A percentile compares a stretch with the other conserved stretches of the same genome.
phyloP scores from a whole-genome alignment of 1,284 basidiomycete genomes.

The Melampsora americana region DNA sequence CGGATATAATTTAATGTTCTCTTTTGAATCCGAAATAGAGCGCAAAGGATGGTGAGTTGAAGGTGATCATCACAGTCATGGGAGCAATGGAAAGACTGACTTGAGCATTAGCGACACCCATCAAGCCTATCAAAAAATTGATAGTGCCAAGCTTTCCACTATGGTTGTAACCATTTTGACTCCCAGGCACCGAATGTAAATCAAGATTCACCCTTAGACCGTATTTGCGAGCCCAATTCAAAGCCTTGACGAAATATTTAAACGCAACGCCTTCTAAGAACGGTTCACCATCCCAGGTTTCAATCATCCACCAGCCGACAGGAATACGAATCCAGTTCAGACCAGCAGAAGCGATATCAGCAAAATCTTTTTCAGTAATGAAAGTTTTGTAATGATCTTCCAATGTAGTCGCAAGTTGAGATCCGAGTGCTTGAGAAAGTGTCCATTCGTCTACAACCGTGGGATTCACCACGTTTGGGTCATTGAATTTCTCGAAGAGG shows the following conservation, averaged over 20 bases:
- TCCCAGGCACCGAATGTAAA: constrained; percentile 72
- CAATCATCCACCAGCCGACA: constrained; percentile 81
- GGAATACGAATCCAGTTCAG: constrained; percentile 76
- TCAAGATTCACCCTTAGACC: constrained; percentile 80
- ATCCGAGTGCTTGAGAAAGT: constrained; percentile 65
- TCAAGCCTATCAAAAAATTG: constrained; percentile 49
- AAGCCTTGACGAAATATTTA: constrained; percentile 71
- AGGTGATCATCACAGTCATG: no score
- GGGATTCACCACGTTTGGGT: constrained; percentile 50
- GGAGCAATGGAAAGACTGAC: no score
- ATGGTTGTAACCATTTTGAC: constrained; percentile 49
- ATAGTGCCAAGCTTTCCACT: constrained; percentile 50
- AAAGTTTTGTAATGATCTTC: constrained; percentile 45
- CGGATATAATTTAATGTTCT: constrained; percentile 84
- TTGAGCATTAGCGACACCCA: constrained; percentile 68
- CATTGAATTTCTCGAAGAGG: constrained; percentile 31
- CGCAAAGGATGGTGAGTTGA: no score
- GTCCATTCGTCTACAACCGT: constrained; percentile 73
- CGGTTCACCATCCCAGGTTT: constrained; percentile 70
- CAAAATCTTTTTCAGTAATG: constrained; percentile 82
- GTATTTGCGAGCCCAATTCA: constrained; percentile 83
- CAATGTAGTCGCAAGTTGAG: constrained; percentile 58
- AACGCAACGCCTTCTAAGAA: constrained; percentile 72
- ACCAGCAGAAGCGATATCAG: constrained; percentile 82
- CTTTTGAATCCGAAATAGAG: constrained; percentile 53